These are phyloP conservation scores for Cetraspora pellucida DNA, from an alignment of 192 early-diverging fungal species.

Conservation along the genomic window DNA sequence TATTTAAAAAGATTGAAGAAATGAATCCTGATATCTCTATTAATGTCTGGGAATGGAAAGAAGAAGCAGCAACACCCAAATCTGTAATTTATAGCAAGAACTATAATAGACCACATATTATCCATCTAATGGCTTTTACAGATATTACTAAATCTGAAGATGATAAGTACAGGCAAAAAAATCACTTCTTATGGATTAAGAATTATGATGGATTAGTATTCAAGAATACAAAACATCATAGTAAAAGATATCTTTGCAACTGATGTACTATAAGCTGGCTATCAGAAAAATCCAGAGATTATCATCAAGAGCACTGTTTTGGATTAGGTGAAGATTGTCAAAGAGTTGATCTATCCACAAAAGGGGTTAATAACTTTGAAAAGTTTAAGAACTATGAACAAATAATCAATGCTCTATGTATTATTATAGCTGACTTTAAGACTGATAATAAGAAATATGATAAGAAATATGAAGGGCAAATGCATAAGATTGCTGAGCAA, in stretches of 20 bases:
- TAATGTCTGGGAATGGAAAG: slow-evolving; percentile 17
- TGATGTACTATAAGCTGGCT: not conserved
- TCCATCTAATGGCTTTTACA: no score
- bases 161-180: not conserved
- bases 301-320: not conserved
- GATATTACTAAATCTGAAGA: not conserved
- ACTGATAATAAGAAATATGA: no score
- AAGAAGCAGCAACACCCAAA: slow-evolving; percentile 1
- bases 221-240: not conserved
- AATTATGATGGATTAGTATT: slow-evolving; percentile 4
- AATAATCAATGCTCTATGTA: slow-evolving; percentile 9
- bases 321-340: not conserved
- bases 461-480: no score
- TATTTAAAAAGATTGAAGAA: slow-evolving; percentile 11
- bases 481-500: no score
- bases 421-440: slow-evolving; percentile 13
- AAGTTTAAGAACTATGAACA: not conserved
- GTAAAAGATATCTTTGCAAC: slow-evolving; percentile 6
- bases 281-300: not conserved
- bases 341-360: not conserved
- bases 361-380: slow-evolving; percentile 9
- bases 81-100: not conserved
- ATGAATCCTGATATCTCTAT: slow-evolving; percentile 16
- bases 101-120: no score
- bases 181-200: slow-evolving; percentile 5